These are phyloP conservation scores for Sarocladiaceae sp. DNA, from an alignment of 2,329 filamentous ascomycete species.

Conservation along the genomic window DNA sequence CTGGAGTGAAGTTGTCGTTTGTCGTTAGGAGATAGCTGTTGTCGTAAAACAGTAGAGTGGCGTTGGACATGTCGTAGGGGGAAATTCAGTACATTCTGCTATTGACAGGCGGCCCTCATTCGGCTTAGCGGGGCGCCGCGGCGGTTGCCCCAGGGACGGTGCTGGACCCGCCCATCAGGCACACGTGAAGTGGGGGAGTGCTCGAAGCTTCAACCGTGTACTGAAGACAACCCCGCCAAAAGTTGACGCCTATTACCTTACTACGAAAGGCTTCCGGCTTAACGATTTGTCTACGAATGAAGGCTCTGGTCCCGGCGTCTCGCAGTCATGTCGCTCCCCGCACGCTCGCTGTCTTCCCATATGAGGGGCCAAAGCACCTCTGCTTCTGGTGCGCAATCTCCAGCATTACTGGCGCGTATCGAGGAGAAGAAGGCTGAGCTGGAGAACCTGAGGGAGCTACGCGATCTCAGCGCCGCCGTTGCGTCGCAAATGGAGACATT, in stretches of 20 bases:
- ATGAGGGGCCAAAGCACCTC: constrained; percentile 58
- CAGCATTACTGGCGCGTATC: constrained; percentile 69
- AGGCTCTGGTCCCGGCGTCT: too few relatives aligned
- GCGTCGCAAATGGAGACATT: constrained; percentile 79
- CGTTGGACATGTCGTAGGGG: not conserved
- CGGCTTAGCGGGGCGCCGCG: not conserved
- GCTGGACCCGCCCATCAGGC: not conserved
- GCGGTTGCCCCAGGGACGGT: not conserved
- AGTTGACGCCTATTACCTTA: not conserved
- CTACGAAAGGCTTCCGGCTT: too few relatives aligned
- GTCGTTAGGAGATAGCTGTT: not conserved
- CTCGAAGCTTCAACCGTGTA: not conserved
- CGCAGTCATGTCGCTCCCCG: not conserved
- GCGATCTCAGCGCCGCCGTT: constrained; percentile 73
- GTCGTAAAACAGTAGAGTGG: not conserved
- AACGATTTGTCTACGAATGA: too few relatives aligned
- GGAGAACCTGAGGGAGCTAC: constrained; percentile 71
- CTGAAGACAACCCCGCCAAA: not conserved
- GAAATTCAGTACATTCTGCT: not conserved
- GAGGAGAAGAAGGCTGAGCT: constrained; percentile 83
- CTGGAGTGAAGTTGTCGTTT: not conserved
- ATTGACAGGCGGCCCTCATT: not conserved
- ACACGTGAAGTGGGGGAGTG: not conserved
- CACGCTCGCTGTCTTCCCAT: constrained; percentile 40
- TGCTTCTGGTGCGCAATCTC: constrained; percentile 56